Evolutionary conservation across 2,329 filamentous ascomycete species (phyloP).

Genomic region (Xylaria hypoxylon): DNA sequence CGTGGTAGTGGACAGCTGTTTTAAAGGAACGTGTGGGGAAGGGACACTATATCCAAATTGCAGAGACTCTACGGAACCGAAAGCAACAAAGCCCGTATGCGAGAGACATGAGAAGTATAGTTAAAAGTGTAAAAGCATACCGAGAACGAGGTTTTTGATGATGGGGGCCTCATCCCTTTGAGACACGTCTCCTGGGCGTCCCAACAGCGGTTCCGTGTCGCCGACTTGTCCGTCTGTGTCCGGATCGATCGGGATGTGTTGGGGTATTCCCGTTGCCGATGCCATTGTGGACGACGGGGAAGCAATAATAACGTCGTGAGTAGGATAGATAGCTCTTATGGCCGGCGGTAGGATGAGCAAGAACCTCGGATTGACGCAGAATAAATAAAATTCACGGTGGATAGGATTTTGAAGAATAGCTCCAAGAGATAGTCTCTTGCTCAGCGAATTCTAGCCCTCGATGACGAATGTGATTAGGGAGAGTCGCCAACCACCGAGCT

Average conservation of each 20-base stretch:
- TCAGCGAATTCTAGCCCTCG: slow-evolving; percentile 42
- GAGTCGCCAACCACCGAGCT: slow-evolving; percentile 23
- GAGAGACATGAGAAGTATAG: slow-evolving; percentile 12
- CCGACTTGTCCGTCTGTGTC: slow-evolving; percentile 51
- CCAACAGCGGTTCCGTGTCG: slow-evolving; percentile 78
- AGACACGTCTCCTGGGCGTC: slow-evolving; percentile 76
- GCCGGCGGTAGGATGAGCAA: slow-evolving; percentile 6
- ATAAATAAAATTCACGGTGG: not conserved
- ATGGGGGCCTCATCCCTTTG: slow-evolving; percentile 75
- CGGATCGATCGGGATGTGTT: slow-evolving; percentile 56
- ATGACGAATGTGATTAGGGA: slow-evolving; percentile 46
- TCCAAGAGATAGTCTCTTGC: slow-evolving; percentile 24
- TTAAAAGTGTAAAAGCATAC: slow-evolving; percentile 59
- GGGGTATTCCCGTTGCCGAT: slow-evolving; percentile 74
- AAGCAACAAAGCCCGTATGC: slow-evolving; percentile 18
- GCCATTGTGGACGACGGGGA: slow-evolving; percentile 64
- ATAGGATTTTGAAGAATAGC: slow-evolving; percentile 15
- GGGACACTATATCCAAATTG: slow-evolving; percentile 33
- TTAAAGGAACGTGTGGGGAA: slow-evolving; percentile 24
- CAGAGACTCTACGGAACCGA: slow-evolving; percentile 13
- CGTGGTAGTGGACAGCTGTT: slow-evolving; percentile 22
- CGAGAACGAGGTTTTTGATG: slow-evolving; percentile 77
- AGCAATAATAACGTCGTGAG: slow-evolving; percentile 29
- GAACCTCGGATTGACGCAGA: not conserved
- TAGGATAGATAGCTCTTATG: slow-evolving; percentile 6